Conservation (phyloP, 352 stramenopile species). For the Thalassiosira mediterranea region DNA sequence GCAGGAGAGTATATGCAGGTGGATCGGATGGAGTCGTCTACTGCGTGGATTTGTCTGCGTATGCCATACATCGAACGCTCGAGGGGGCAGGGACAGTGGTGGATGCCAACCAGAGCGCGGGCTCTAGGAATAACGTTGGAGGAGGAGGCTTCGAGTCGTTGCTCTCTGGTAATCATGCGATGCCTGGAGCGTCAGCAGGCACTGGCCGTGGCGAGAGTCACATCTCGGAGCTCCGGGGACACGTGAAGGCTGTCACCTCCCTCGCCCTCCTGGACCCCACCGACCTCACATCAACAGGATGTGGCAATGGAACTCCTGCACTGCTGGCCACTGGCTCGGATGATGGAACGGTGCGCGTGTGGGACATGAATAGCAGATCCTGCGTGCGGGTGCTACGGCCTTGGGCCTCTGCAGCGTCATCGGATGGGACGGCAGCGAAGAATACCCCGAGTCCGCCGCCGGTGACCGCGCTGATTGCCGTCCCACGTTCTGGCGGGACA, state of each 20-base stretch:
- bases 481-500: conserved; percentile 26
- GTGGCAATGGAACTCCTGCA: conserved; percentile 9
- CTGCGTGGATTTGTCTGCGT: conserved; percentile 66
- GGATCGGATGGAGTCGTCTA: conserved; percentile 70
- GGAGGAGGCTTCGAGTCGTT: conserved; percentile 23
- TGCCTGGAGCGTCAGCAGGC: neutral
- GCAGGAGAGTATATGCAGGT: conserved; percentile 62
- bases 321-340: conserved; percentile 67
- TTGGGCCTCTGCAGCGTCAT: conserved; percentile 57
- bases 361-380: conserved; percentile 66
- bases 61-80: conserved; percentile 56
- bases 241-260: conserved; percentile 59
- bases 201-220: conserved; percentile 32
- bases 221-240: conserved; percentile 68
- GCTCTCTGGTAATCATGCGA: conserved; percentile 19
- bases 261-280: conserved; percentile 56
- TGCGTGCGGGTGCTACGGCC: conserved; percentile 68
- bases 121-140: neutral
- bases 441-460: conserved; percentile 20
- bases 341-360: conserved; percentile 69
- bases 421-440: conserved; percentile 5
- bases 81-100: conserved; percentile 31
- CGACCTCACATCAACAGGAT: conserved; percentile 12
- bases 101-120: neutral
- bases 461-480: conserved; percentile 32